Base-by-base conservation (phyloP, 257 asterid species). In the Rhazya stricta region DNA sequence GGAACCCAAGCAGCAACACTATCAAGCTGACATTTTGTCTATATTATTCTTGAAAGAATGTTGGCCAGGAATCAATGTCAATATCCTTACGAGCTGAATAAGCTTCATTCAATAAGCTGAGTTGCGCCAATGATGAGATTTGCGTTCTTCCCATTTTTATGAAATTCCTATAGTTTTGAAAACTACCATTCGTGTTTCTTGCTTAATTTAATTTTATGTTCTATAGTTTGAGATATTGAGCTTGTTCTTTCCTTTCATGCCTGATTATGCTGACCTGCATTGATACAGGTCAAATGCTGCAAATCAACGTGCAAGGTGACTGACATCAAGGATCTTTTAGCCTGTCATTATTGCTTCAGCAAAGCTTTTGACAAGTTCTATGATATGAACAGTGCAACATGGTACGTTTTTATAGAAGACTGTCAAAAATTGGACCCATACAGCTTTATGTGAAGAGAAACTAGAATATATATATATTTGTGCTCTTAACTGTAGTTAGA, bases 281-380 rank as follows among this genome's bases (percentile, higher is more conserved):
- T 79, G 23, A 78, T 48, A 73, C 83, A 93, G 98, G 91, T 93
- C 50, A 93, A 93, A 86, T 93, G 98, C 86, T 86, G 95, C 76
- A 91, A 93, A 83, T 79, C 97, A 61, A 89, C 87, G 53, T 93
- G 98, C 88, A 84, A 67, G 75, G 95, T 86, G 83, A 89, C 95
- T 42, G 83, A 78, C 69, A 86, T 93, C 77, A 88, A 83, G 76
- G 83, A 91, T 79, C 96, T 93, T 71, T 82, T 93, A 82, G 91
- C 91, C 60, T 93, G 98, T 60, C 90, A 89, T 69, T 84, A 87
- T 80, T 93, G 96, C 81, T 83, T 93, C 57, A 78, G 86, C 78
- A 91, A 93, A 82, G 98, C 97, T 61, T 91, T 89, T 7, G 92
- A 93, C 81, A 91, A 91, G 86, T 93, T 88, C 85, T 93, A 93